Base-by-base conservation (phyloP, 2,329 filamentous ascomycete species). In the Exophiala oligosperma region DNA sequence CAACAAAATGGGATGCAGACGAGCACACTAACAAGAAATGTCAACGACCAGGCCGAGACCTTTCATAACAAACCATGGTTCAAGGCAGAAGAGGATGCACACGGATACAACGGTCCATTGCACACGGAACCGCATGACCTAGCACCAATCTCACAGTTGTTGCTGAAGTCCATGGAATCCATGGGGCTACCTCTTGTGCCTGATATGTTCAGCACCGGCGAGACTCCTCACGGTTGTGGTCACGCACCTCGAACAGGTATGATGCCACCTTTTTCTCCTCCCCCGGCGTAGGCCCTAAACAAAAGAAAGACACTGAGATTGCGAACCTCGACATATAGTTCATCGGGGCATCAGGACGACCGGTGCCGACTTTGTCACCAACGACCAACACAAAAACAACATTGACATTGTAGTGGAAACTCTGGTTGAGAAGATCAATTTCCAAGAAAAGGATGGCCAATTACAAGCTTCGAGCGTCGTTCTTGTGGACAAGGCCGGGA, bases 41-140 rank as follows among this genome's bases (percentile, higher is more conserved):
- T 17, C 17, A 17, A 17, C 17, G 5, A 79, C 78, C 77, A 75
- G 80, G 74, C 80, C 1, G 84, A 86, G 62, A 82, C 78, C 1
- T 86, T 86, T 64, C 79, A 85, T 55, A 66, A 71, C 21, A 85
- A 85, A 66, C 71, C 78, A 28, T 85, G 82, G 82, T 84, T 84
- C 68, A 68, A 82, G 35, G 77, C 77, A 1, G 73, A 78, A 43
- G 67, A 73, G 7, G 71, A 72, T 2, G 73, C 73, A 8, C 84
- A 86, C 60, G 82, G 81, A 1, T 71, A 76, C 48, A 69, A 74
- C 8, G 84, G 84, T 0, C 79, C 78, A 21, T 71, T 86, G 1
- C 77, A 84, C 52, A 81, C 76, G 5, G 82, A 83, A 61, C 83
- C 83, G 0, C 81, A 85, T 59, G 81, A 84, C 59, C 71, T 84